Percentiles rank a stretch among this genome's conserved stretches.
These are phyloP conservation scores for Daucus carota DNA, from an alignment of 129 eudicot genomes.

Conservation along the genomic window DNA sequence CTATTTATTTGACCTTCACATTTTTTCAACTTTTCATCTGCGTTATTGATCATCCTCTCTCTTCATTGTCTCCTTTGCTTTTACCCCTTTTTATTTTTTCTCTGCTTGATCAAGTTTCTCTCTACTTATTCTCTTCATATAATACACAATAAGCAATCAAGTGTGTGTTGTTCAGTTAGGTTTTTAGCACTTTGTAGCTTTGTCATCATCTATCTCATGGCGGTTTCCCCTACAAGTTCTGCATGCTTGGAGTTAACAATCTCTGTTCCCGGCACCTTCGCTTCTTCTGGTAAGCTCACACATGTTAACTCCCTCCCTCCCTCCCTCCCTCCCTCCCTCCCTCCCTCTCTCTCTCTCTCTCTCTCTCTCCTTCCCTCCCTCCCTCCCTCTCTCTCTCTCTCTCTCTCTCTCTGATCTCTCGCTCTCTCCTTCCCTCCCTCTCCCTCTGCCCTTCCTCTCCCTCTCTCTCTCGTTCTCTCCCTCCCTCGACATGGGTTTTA, in stretches of 20 bases:
- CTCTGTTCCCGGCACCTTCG: constrained; percentile 28
- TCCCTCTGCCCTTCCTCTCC: too few relatives aligned
- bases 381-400: neutral
- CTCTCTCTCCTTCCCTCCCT: too few relatives aligned
- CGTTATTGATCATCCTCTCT: neutral
- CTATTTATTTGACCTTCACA: neutral
- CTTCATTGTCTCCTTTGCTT: constrained; percentile 6
- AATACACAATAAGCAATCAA: neutral
- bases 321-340: too few relatives aligned
- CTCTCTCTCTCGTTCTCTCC: too few relatives aligned
- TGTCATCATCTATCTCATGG: constrained; percentile 18
- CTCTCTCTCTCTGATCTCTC: too few relatives aligned
- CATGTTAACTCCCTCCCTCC: too few relatives aligned
- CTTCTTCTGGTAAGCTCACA: constrained; percentile 25
- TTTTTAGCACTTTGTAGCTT: neutral
- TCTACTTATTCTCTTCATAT: constrained; percentile 3
- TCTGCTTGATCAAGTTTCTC: neutral
- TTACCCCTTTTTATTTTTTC: neutral
- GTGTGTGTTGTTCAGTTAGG: neutral
- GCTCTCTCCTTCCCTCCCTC: too few relatives aligned
- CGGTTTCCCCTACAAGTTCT: constrained; percentile 20
- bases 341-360: too few relatives aligned
- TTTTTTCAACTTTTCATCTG: constrained; percentile 1
- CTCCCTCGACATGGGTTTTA: too few relatives aligned
- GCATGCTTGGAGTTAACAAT: constrained; percentile 38